These are phyloP conservation scores for Scheffersomyces lignicola DNA, from an alignment of 1,139 yeast genomes.

Conservation along the genomic window DNA sequence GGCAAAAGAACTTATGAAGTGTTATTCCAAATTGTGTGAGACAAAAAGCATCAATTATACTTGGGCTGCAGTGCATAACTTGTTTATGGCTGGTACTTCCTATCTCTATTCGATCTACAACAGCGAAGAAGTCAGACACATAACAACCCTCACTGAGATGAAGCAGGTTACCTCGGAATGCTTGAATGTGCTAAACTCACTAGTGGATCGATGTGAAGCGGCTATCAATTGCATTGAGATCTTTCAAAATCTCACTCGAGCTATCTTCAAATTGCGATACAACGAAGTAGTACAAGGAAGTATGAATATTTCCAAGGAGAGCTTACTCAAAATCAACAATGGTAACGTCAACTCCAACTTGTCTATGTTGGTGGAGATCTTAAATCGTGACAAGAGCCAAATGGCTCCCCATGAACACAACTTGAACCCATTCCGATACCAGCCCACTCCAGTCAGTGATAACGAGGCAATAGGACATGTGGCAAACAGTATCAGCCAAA, in stretches of 20 bases:
- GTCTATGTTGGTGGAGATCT: slow-evolving; percentile 35
- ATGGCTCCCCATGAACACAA: slow-evolving; percentile 7
- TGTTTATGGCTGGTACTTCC: slow-evolving; percentile 88
- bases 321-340: slow-evolving; percentile 15
- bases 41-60: slow-evolving; percentile 73
- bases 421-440: slow-evolving; percentile 13
- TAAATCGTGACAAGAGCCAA: slow-evolving; percentile 13
- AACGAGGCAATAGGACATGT: neutral
- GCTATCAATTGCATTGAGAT: slow-evolving; percentile 72
- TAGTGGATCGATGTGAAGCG: slow-evolving; percentile 75
- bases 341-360: slow-evolving; percentile 42
- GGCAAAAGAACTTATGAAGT: slow-evolving; percentile 63
- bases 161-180: slow-evolving; percentile 59
- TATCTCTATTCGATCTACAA: slow-evolving; percentile 75
- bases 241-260: slow-evolving; percentile 70
- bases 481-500: neutral
- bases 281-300: slow-evolving; percentile 36
- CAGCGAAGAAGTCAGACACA: slow-evolving; percentile 52
- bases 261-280: slow-evolving; percentile 64
- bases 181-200: slow-evolving; percentile 57
- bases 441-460: neutral
- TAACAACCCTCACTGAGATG: slow-evolving; percentile 51
- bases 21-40: slow-evolving; percentile 58
- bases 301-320: slow-evolving; percentile 15
- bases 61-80: slow-evolving; percentile 90